Conservation (phyloP, 768 basidiomycete species). For the Collybiopsis confluens region DNA sequence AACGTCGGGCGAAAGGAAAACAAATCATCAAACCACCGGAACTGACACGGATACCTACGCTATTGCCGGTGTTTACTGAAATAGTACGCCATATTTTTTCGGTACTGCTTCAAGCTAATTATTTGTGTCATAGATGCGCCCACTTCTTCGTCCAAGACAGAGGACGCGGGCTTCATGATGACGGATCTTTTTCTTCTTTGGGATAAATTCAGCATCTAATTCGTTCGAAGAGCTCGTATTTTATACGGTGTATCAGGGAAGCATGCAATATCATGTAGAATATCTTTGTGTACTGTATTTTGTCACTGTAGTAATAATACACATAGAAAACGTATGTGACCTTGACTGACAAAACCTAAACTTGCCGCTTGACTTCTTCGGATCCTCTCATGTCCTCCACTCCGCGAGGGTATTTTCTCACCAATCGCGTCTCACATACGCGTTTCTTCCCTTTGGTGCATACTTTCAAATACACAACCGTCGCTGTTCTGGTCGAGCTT, state of each 20-base stretch:
- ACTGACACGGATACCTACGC: constrained; percentile 68
- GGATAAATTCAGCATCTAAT: too few relatives aligned
- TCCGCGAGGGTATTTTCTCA: constrained; percentile 40
- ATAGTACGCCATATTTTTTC: constrained; percentile 53
- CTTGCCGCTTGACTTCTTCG: too few relatives aligned
- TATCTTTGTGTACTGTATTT: too few relatives aligned
- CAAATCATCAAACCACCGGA: constrained; percentile 65
- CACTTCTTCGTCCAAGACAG: constrained; percentile 32
- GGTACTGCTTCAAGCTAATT: neutral
- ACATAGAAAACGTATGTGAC: too few relatives aligned
- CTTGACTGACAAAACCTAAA: too few relatives aligned
- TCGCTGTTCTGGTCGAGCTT: constrained; percentile 54
- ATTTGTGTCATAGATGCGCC: constrained; percentile 33
- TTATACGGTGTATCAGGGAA: too few relatives aligned
- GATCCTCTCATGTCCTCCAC: neutral
- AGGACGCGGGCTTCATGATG: constrained; percentile 2
- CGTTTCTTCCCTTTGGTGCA: constrained; percentile 48
- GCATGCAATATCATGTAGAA: too few relatives aligned
- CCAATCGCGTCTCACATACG: constrained; percentile 49
- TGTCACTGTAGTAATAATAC: too few relatives aligned
- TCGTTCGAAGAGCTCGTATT: too few relatives aligned
- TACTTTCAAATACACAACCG: constrained; percentile 57
- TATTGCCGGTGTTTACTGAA: constrained; percentile 89
- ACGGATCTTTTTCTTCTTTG: neutral
- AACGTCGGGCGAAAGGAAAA: constrained; percentile 1